Base-by-base conservation (phyloP, 139 green algal species). In the Gonium pectorale region DNA sequence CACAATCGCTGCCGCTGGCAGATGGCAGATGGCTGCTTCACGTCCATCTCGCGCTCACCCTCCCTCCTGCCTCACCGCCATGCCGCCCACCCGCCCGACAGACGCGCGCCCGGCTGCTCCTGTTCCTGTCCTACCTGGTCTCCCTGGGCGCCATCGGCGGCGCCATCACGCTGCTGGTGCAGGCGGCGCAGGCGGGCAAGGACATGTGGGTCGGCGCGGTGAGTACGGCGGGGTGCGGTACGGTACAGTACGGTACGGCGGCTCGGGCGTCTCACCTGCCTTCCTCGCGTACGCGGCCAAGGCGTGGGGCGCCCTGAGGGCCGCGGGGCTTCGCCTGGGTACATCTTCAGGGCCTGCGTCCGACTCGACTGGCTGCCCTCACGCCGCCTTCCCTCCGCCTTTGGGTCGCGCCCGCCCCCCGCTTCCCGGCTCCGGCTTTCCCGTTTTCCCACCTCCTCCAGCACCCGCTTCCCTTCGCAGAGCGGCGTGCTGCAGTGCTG, bases 181-280 rank as follows among this genome's bases (percentile, higher is more conserved):
- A 49, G 29, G 77, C 29, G 22, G 29, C 71, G 27, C 59, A 71
- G 77, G 43, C 43, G 31, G 77, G 77, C 41, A 83, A 64, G 60
- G 77, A 83, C 59, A 63, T 73, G 77, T 83, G 77, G 77, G 77
- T 83, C 62, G 77, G 77, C 60, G 77, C 77, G 77, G 77, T 83
- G 77, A 83, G 77, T 83, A 22, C 1, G n/a, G 33, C 3, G 13
- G 17, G 37, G 29, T 11, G 17, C 3, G n/a, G n/a, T n/a, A n/a
- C n/a, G n/a, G n/a, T n/a, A n/a, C n/a, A n/a, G n/a, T n/a, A n/a
- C n/a, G n/a, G n/a, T n/a, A n/a, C n/a, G n/a, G n/a, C n/a, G n/a
- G n/a, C n/a, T n/a, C n/a, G n/a, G n/a, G n/a, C n/a, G n/a, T n/a
- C n/a, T n/a, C n/a, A n/a, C n/a, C n/a, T n/a, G n/a, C n/a, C n/a